Conservation (phyloP, 495 filamentous ascomycete species). For the Pyrenula massariospora region DNA sequence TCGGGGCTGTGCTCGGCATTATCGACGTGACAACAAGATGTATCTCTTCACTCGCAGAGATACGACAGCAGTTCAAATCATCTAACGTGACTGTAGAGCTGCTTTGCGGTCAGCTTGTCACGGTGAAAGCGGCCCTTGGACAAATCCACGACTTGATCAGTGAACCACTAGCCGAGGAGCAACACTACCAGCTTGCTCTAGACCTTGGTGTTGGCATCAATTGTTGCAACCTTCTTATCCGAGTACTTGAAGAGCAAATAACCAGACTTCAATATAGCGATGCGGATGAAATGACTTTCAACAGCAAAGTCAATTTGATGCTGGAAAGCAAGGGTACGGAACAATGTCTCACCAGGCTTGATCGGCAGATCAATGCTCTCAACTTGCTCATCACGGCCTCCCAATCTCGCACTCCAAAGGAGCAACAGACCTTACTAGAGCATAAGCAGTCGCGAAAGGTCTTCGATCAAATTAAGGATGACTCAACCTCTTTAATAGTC, state of each 20-base stretch:
- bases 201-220: constrained; percentile 7
- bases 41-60: not conserved
- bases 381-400: constrained; percentile 10
- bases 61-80: not conserved
- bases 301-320: constrained; percentile 3
- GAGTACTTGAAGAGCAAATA: constrained; percentile 3
- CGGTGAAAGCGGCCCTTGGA: constrained; percentile 9
- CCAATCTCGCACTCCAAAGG: constrained; percentile 4
- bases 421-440: constrained; percentile 4
- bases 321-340: constrained; percentile 1
- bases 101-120: constrained; percentile 8
- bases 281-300: not conserved
- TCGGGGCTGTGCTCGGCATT: not conserved
- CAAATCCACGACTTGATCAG: constrained; percentile 10
- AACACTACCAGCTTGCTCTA: constrained; percentile 4
- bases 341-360: constrained; percentile 2
- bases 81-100: constrained; percentile 1
- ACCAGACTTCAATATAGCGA: constrained; percentile 1
- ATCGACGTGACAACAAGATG: not conserved
- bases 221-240: constrained; percentile 5
- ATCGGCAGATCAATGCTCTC: constrained; percentile 8
- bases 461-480: constrained; percentile 5
- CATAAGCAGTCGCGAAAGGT: not conserved
- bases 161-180: constrained; percentile 1
- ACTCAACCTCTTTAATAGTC: constrained; percentile 6